Base-by-base conservation (phyloP, 202 grass and related monocot genomes). In the Panicum virgatum region DNA sequence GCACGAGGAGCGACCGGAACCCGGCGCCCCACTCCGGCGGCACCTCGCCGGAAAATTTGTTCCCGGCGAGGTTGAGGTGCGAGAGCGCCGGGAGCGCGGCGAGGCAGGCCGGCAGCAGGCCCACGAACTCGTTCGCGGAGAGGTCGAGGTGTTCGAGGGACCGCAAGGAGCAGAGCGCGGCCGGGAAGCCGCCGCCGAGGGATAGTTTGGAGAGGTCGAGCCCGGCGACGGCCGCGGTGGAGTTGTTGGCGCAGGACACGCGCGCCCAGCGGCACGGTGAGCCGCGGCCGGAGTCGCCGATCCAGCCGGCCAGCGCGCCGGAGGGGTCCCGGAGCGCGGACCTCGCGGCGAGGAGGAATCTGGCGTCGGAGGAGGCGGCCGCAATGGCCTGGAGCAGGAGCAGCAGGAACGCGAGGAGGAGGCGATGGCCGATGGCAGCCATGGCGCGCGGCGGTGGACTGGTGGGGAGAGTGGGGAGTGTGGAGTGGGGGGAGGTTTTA, bases 91-190 rank as follows among this genome's bases (percentile, higher is more conserved):
- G 85, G 47, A 90, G 74, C 20, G 16, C 42, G 26, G 74, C 46
- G 73, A 87, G 72, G 75, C 81, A 87, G 48, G 70, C 66, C 0
- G 94, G 94, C 9, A 94, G 75, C 9, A 73, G 50, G 5, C 91
- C 94, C 5, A 18, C 11, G 12, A 97, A 20, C 6, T 68, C 27
- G 51, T 97, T 97, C 32, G 30, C 5, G 45, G 91, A 88, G 76
- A 97, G 45, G 76, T 97, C 87, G 62, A 97, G 94, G 57, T 20
- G 57, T 42, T 72, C 42, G 62, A 97, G 89, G 62, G 86, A 68
- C 29, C 45, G n/a, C 68, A 94, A 16, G 6, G 37, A 57, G 58
- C 91, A 97, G 66, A 97, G 57, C 14, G 85, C 66, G 4, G 26
- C n/a, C 1, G 94, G 91, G 56, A 97, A 97, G 7, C 15, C 66